phyloP scores from a whole-genome alignment of 495 filamentous ascomycete genomes.

The Trichoderma erinaceum region DNA sequence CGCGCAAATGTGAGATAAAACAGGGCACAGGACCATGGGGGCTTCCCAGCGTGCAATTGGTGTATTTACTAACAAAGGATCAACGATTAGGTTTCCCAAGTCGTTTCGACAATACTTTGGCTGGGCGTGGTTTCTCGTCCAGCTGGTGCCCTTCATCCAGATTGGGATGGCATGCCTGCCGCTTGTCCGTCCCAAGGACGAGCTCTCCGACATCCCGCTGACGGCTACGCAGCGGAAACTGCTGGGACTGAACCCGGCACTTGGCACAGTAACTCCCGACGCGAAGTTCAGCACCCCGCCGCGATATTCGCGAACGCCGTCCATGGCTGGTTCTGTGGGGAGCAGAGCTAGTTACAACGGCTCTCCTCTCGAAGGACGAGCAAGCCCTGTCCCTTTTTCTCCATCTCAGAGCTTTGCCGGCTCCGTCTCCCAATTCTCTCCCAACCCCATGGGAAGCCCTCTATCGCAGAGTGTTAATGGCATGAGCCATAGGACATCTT shows the following conservation, averaged over 20 bases:
- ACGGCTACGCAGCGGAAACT: constrained; percentile 83
- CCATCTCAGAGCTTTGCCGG: constrained; percentile 18
- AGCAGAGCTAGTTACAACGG: constrained; percentile 43
- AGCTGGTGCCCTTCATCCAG: constrained; percentile 58
- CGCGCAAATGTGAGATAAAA: constrained; percentile 10
- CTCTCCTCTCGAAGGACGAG: constrained; percentile 40
- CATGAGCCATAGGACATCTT: constrained; percentile 43
- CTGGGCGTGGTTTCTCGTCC: constrained; percentile 39
- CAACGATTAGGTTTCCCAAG: neutral
- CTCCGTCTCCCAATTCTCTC: constrained; percentile 29
- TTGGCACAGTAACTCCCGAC: constrained; percentile 57
- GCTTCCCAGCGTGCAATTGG: neutral
- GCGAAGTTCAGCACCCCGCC: constrained; percentile 76
- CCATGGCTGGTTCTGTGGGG: constrained; percentile 45
- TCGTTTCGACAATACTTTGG: constrained; percentile 25
- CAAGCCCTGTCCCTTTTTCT: constrained; percentile 32
- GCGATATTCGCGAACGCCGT: constrained; percentile 71
- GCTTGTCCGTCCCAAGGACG: constrained; percentile 61
- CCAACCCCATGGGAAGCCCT: constrained; percentile 43
- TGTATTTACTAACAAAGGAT: neutral
- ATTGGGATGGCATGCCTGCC: constrained; percentile 60
- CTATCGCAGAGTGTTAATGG: constrained; percentile 59
- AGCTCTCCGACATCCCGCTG: constrained; percentile 82
- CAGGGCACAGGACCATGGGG: neutral
- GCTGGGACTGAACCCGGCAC: constrained; percentile 70